Base-by-base conservation (phyloP, 257 asterid genomes). In the Striga asiatica region DNA sequence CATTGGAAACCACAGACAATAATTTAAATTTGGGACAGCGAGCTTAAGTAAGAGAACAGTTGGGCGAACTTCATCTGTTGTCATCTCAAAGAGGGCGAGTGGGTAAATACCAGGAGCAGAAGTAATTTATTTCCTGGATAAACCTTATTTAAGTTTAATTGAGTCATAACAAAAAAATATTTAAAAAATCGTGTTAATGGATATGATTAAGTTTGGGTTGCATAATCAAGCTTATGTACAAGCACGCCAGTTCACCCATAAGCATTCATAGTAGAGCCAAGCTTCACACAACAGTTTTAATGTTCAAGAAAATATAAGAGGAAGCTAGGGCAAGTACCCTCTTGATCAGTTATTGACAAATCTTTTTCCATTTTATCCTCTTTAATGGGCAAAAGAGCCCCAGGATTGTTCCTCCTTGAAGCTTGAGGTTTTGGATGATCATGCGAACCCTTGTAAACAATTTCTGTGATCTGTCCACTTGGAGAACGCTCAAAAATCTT, bases 351-450 rank as follows among this genome's bases (percentile, higher is more conserved):
- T 56, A 65, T 68, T 27, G 70, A 46, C 23, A 75, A 41, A 42
- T 74, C 85, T 74, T 64, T 77, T 54, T 85, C 91, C 54, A 54
- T 41, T 72, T 69, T 81, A 66, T 84, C 95, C 73, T 85, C 95
- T 68, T 79, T 95, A 65, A 78, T 72, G 62, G 94, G 57, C 74
- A 72, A 38, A 63, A 81, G 82, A 54, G 79, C 78, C 39, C 94
- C 94, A 69, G 94, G 76, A 73, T 81, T 79, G 70, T 82, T 73
- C 59, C 95, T 74, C 16, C 89, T 92, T 54, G 82, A 75, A 48
- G 91, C 80, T 71, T 86, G 96, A 54, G 96, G 98, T 71, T 89
- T 86, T 39, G 95, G 98, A 71, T 89, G 98, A 72, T 81, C 96
- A 65, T 89, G 98, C 12, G 95, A 86, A 50, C 96, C 98, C 80